Evolutionary conservation across 139 green algal species (phyloP), one percentile per base, ranked within the genome.

Genomic region (Coelastrella sp.): DNA sequence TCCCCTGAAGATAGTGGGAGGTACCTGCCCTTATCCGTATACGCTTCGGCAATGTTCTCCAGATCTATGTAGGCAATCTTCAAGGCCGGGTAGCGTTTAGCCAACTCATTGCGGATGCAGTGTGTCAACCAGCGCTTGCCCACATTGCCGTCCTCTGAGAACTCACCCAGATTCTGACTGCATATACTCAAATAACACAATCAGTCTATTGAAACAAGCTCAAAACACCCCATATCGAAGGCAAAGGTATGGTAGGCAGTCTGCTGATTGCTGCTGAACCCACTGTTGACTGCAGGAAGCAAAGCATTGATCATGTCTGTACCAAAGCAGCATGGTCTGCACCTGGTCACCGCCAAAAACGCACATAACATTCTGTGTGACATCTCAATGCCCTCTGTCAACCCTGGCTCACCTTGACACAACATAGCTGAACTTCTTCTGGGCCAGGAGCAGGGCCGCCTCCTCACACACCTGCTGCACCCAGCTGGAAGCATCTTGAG

Each of bases 351-450:
- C n/a, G n/a, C n/a, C n/a, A n/a, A n/a, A n/a, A n/a, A n/a, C n/a
- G n/a, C n/a, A n/a, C n/a, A n/a, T n/a, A n/a, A n/a, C n/a, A n/a
- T n/a, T n/a, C n/a, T n/a, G n/a, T n/a, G n/a, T n/a, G n/a, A n/a
- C n/a, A n/a, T n/a, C n/a, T n/a, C n/a, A n/a, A n/a, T n/a, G n/a
- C n/a, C n/a, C n/a, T n/a, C n/a, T n/a, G n/a, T n/a, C n/a, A n/a
- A 57, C 45, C 45, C 45, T 23, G 37, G 90, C 86, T 85, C 96
- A 94, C 41, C 88, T 92, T 19, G 93, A 83, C 40, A 96, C 90
- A 9, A 97, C 89, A 81, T 96, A 95, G n/a, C 88, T 88, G 87
- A 94, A 97, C 88, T 97, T 97, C 43, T 79, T 72, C 23, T 35
- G 38, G 3, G 69, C 69, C 69, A 60, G 41, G 25, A 79, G 40